phyloP scores from a whole-genome alignment of 345 rosid genomes.

The Eucalyptus guilfoylei region DNA sequence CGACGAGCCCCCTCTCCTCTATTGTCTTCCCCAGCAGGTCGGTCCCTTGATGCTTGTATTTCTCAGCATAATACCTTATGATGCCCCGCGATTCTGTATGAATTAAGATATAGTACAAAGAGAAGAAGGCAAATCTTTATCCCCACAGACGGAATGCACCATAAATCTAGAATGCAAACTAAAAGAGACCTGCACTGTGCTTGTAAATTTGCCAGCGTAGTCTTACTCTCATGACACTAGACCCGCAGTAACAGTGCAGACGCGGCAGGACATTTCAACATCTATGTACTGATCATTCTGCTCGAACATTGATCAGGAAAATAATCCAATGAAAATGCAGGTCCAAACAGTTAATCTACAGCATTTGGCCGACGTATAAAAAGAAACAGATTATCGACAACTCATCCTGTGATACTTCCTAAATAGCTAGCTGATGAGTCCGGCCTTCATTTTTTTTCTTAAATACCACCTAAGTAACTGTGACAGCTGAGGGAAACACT shows the following conservation, averaged over 20 bases:
- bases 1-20: slow-evolving; percentile 48
- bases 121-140: not conserved
- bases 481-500: not conserved
- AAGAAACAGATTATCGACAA: not conserved
- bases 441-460: not conserved
- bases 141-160: not conserved
- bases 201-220: not conserved
- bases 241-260: not conserved
- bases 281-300: not conserved
- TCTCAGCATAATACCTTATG: slow-evolving; percentile 57
- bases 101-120: not conserved
- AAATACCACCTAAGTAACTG: not conserved
- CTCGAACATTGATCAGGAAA: not conserved
- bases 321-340: not conserved
- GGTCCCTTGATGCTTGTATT: slow-evolving; percentile 38
- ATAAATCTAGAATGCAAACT: not conserved
- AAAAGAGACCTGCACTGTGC: not conserved
- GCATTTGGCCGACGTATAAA: not conserved
- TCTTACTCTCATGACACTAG: not conserved
- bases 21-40: slow-evolving; percentile 25
- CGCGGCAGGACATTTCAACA: not conserved
- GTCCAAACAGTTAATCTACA: not conserved
- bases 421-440: not conserved
- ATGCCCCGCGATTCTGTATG: slow-evolving; percentile 61
- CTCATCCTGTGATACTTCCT: not conserved